Evolutionary conservation across 108 stramenopile species (phyloP).

Genomic region (Stephanodiscus minutulus): DNA sequence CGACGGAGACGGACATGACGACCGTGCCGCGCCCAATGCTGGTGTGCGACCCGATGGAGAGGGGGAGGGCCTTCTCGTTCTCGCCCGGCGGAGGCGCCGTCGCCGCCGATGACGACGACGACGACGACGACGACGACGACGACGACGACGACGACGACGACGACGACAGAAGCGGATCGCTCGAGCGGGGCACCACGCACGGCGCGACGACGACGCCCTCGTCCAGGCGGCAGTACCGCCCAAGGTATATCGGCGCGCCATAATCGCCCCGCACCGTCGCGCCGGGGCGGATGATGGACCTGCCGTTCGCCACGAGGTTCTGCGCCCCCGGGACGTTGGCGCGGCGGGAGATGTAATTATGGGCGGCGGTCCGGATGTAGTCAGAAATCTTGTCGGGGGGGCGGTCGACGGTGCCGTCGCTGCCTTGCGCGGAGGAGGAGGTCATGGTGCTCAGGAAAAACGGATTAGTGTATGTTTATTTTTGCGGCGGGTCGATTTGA

Average conservation of each 20-base stretch:
- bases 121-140: not conserved
- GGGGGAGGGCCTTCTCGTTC: slow-evolving; percentile 33
- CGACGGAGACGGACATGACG: slow-evolving; percentile 36
- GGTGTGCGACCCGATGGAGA: slow-evolving; percentile 49
- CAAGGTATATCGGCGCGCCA: slow-evolving; percentile 38
- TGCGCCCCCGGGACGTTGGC: slow-evolving; percentile 33
- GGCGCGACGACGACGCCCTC: slow-evolving; percentile 35
- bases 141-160: not conserved
- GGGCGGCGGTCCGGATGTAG: slow-evolving; percentile 42
- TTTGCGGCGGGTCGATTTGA: too few relatives aligned
- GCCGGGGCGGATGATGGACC: slow-evolving; percentile 27
- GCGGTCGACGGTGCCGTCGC: not conserved
- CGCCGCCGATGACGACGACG: not conserved
- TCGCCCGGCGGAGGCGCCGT: slow-evolving; percentile 5
- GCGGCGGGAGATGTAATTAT: slow-evolving; percentile 48
- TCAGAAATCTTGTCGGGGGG: not conserved
- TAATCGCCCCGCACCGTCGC: slow-evolving; percentile 42
- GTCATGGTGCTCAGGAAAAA: not conserved
- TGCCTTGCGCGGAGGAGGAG: not conserved
- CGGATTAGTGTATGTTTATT: too few relatives aligned
- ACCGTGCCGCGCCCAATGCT: slow-evolving; percentile 27
- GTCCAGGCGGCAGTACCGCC: slow-evolving; percentile 40
- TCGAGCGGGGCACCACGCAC: slow-evolving; percentile 23
- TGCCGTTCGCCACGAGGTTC: slow-evolving; percentile 36
- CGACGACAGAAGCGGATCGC: slow-evolving; percentile 20